Conservation (phyloP, 257 asterid genomes). For the Solanum medicagineum region DNA sequence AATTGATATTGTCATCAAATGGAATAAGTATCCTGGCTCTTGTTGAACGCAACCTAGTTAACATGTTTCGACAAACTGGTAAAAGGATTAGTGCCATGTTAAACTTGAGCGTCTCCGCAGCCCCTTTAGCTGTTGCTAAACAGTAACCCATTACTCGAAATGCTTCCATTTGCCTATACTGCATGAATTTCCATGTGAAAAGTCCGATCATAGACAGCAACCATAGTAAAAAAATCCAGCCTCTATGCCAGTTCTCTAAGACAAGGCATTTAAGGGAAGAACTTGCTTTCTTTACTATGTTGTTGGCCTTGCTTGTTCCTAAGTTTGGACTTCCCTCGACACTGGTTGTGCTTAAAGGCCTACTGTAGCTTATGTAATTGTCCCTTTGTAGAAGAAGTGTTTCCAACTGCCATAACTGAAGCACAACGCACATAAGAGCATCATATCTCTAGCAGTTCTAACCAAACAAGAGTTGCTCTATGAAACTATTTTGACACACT, state of each 20-base stretch:
- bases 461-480: not conserved
- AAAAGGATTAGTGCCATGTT: constrained; percentile 85
- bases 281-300: constrained; percentile 9
- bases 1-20: constrained; percentile 76
- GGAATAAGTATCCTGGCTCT: constrained; percentile 59
- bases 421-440: not conserved
- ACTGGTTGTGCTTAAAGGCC: constrained; percentile 56
- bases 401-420: constrained; percentile 92
- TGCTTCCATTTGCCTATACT: constrained; percentile 43
- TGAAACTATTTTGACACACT: not conserved
- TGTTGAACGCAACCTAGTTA: constrained; percentile 64
- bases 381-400: constrained; percentile 69
- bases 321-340: constrained; percentile 50
- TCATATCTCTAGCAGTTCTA: not conserved
- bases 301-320: constrained; percentile 14
- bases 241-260: constrained; percentile 74
- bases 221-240: constrained; percentile 55
- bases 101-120: constrained; percentile 86
- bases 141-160: constrained; percentile 77
- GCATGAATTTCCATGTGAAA: constrained; percentile 73
- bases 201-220: constrained; percentile 41
- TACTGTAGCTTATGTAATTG: constrained; percentile 74
- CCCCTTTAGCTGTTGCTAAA: constrained; percentile 80
- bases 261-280: constrained; percentile 14
- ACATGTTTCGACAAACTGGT: constrained; percentile 74